phyloP scores from a whole-genome alignment of 2,329 filamentous ascomycete species.

The Pyricularia sp. region DNA sequence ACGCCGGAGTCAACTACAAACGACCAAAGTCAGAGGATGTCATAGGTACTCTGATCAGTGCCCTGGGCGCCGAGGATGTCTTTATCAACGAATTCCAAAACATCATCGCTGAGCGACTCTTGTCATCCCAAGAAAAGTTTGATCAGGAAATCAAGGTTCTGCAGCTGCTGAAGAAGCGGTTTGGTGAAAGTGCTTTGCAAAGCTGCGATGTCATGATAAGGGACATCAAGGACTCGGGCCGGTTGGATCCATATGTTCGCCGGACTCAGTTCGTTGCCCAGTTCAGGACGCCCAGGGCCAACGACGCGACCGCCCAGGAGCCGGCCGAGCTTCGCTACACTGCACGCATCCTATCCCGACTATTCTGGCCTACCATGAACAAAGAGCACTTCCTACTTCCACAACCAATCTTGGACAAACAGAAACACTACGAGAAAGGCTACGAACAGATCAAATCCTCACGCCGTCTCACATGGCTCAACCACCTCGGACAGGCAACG shows the following conservation, averaged over 20 bases:
- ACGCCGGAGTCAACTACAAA: conserved; percentile 87
- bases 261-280: conserved; percentile 26
- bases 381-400: conserved; percentile 49
- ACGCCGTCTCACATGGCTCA: conserved; percentile 82
- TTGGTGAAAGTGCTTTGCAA: conserved; percentile 78
- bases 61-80: conserved; percentile 80
- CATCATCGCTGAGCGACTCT: conserved; percentile 75
- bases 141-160: conserved; percentile 76
- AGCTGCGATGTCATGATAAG: conserved; percentile 96
- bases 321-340: conserved; percentile 36
- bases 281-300: conserved; percentile 4
- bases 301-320: not conserved
- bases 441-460: conserved; percentile 76
- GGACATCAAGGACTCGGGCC: conserved; percentile 76
- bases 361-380: conserved; percentile 85
- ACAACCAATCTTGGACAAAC: conserved; percentile 44
- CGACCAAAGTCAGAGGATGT: conserved; percentile 81
- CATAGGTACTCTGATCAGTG: conserved; percentile 78
- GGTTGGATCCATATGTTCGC: conserved; percentile 60
- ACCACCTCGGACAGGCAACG: conserved; percentile 68
- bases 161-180: conserved; percentile 77
- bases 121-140: conserved; percentile 55
- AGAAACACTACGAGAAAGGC: conserved; percentile 61
- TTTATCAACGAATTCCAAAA: conserved; percentile 93
- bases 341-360: conserved; percentile 78